These are phyloP conservation scores for Paecilomyces niveus DNA, from an alignment of 2,329 filamentous ascomycete genomes.

Conservation along the genomic window DNA sequence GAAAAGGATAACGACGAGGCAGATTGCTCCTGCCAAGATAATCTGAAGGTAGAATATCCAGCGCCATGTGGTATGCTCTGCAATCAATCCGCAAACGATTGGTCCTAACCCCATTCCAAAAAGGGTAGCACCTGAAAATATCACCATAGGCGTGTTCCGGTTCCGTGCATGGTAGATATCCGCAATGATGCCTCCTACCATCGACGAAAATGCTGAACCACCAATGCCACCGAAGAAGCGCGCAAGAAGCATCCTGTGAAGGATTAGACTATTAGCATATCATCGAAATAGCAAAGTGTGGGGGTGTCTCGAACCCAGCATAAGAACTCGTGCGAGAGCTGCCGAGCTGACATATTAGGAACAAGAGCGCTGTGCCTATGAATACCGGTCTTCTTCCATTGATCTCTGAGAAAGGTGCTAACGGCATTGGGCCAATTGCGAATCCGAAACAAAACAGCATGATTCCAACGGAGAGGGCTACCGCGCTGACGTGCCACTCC, in stretches of 20 bases:
- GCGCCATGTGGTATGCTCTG: conserved; percentile 58
- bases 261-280: neutral
- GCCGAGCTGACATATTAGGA: neutral
- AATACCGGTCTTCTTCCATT: conserved; percentile 56
- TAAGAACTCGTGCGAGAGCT: neutral
- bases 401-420: conserved; percentile 82
- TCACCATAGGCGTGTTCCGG: conserved; percentile 73
- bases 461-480: neutral
- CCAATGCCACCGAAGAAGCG: neutral
- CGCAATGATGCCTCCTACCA: conserved; percentile 74
- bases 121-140: conserved; percentile 66
- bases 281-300: neutral
- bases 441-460: conserved; percentile 1
- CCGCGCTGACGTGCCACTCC: neutral
- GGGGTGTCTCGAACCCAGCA: neutral
- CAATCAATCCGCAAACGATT: conserved; percentile 59
- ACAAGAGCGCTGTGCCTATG: neutral
- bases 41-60: conserved; percentile 79
- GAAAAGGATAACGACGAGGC: conserved; percentile 54
- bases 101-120: conserved; percentile 69
- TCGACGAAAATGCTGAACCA: conserved; percentile 56
- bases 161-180: conserved; percentile 68
- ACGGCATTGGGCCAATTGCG: conserved; percentile 13
- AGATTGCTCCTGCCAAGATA: conserved; percentile 56
- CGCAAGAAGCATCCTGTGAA: neutral